These are phyloP conservation scores for Ascobolus immersus DNA, from an alignment of 495 filamentous ascomycete species.

Conservation along the genomic window DNA sequence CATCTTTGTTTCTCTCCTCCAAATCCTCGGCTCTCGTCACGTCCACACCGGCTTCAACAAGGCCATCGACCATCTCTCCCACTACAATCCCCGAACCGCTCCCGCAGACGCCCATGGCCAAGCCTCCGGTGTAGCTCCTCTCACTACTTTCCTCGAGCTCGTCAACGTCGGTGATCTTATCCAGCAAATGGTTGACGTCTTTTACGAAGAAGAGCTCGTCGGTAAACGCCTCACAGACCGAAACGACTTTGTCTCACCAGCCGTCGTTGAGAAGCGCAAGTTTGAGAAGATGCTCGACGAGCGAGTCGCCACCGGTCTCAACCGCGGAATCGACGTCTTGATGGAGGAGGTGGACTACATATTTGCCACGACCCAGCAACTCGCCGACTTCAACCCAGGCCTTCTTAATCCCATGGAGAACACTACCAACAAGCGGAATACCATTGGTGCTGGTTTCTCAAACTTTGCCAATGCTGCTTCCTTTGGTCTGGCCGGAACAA, in stretches of 20 bases:
- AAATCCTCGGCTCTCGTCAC: constrained; percentile 64
- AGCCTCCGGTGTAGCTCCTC: constrained; percentile 47
- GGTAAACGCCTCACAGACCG: constrained; percentile 59
- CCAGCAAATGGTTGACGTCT: constrained; percentile 96
- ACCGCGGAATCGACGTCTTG: constrained; percentile 90
- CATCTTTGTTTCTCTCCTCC: constrained; percentile 64
- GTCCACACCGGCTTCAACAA: constrained; percentile 76
- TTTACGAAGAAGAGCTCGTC: constrained; percentile 86
- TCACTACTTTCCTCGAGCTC: constrained; percentile 88
- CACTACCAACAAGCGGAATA: no score
- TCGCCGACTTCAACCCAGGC: constrained; percentile 75
- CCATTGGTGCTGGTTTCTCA: constrained; percentile 5
- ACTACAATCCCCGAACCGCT: constrained; percentile 74
- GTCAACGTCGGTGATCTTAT: constrained; percentile 97
- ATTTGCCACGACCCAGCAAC: constrained; percentile 61
- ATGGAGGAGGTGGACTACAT: constrained; percentile 97
- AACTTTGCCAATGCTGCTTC: background rate
- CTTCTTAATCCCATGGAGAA: constrained; percentile 18
- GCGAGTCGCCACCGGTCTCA: constrained; percentile 79
- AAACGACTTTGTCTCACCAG: constrained; percentile 82
- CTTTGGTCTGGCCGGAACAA: background rate
- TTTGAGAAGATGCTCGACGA: constrained; percentile 99
- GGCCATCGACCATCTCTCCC: constrained; percentile 70
- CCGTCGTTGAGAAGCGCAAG: constrained; percentile 80
- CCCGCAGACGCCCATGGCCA: constrained; percentile 35